A percentile compares a stretch with the other conserved stretches of the same genome.
phyloP scores from a whole-genome alignment of 2,329 filamentous ascomycete species.

The Claviceps spartinae region DNA sequence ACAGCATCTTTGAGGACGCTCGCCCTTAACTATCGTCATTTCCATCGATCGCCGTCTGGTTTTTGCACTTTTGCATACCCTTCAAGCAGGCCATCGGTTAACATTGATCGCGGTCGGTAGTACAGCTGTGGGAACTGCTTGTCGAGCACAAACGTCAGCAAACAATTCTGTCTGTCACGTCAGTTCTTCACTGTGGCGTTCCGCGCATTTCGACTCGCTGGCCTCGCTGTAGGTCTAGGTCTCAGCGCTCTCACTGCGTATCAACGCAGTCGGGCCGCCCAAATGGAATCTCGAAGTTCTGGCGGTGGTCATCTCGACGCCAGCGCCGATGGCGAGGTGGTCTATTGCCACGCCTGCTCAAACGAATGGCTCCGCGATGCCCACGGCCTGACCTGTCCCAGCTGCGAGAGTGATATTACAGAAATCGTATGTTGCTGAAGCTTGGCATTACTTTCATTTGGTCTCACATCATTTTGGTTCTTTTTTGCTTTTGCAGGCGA shows the following conservation, averaged over 20 bases:
- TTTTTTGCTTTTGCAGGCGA: too few relatives aligned
- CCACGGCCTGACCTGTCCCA: constrained; percentile 56
- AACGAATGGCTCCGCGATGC: constrained; percentile 70
- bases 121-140: background rate
- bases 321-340: constrained; percentile 48
- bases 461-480: too few relatives aligned
- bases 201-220: constrained; percentile 38
- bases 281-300: constrained; percentile 22
- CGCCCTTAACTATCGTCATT: too few relatives aligned
- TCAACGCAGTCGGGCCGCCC: constrained; percentile 29
- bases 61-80: background rate
- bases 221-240: constrained; percentile 45
- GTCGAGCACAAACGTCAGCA: background rate
- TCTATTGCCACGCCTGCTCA: constrained; percentile 74
- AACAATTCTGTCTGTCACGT: background rate
- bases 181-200: constrained; percentile 35
- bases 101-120: background rate
- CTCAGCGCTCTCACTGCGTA: constrained; percentile 43
- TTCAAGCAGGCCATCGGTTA: background rate
- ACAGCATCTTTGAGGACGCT: background rate
- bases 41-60: background rate
- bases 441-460: background rate
- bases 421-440: constrained; percentile 59
- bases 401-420: constrained; percentile 64
- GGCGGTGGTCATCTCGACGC: constrained; percentile 33